Conservation (phyloP, 202 grass and related monocot genomes). For the Schoenoplectus triqueter region DNA sequence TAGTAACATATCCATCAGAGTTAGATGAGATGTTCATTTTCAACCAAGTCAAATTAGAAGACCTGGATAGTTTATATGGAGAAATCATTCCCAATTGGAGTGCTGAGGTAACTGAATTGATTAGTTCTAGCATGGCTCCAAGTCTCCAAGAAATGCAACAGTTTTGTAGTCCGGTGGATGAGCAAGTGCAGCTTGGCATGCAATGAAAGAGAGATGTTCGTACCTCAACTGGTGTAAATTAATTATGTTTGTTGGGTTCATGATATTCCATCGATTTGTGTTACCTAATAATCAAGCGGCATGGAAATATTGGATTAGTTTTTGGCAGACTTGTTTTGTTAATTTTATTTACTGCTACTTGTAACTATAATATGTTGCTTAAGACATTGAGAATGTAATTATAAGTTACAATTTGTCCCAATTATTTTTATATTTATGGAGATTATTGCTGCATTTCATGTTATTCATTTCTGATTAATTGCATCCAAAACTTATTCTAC, state of each 20-base stretch:
- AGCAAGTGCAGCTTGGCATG: slow-evolving; percentile 54
- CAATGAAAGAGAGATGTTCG: slow-evolving; percentile 46
- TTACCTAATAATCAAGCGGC: slow-evolving; percentile 29
- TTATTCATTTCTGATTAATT: background rate
- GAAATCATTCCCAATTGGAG: slow-evolving; percentile 61
- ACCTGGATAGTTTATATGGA: slow-evolving; percentile 61
- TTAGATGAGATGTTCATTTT: slow-evolving; percentile 79
- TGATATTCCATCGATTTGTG: slow-evolving; percentile 37
- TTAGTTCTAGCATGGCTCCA: slow-evolving; percentile 62
- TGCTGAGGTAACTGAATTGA: slow-evolving; percentile 60
- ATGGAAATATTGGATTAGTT: background rate
- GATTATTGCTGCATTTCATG: background rate
- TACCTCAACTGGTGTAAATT: slow-evolving; percentile 64
- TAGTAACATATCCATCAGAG: slow-evolving; percentile 44
- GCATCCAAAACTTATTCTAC: background rate
- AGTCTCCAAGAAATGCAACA: slow-evolving; percentile 67
- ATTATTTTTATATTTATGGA: background rate
- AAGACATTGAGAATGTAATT: slow-evolving; percentile 21
- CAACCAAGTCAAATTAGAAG: slow-evolving; percentile 73
- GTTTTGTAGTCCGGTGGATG: slow-evolving; percentile 54
- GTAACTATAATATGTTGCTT: background rate
- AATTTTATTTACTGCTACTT: background rate
- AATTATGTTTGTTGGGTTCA: slow-evolving; percentile 45
- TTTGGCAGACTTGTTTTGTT: background rate
- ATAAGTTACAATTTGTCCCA: background rate